A percentile compares a stretch with the other conserved stretches of the same genome.
Evolutionary conservation across 2,329 filamentous ascomycete genomes (phyloP).

Genomic region (Cordyceps fumosorosea): DNA sequence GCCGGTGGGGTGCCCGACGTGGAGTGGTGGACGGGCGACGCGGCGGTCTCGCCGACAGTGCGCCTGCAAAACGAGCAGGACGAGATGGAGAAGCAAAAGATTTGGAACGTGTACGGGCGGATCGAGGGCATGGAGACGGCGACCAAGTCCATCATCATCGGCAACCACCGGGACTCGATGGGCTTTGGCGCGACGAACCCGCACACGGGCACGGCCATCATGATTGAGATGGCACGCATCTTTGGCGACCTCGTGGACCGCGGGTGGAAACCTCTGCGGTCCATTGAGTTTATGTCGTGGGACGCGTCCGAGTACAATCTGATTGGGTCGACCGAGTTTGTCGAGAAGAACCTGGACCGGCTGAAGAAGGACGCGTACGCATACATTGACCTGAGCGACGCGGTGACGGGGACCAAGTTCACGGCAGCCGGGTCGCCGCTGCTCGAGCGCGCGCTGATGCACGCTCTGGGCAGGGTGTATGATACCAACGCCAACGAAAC

Average conservation of each 20-base stretch:
- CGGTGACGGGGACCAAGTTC: constrained; percentile 69
- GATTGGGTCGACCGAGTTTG: constrained; percentile 89
- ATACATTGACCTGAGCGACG: constrained; percentile 87
- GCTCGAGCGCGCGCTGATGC: constrained; percentile 64
- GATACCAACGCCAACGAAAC: constrained; percentile 69
- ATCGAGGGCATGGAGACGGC: constrained; percentile 79
- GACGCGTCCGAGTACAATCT: constrained; percentile 90
- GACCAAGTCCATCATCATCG: constrained; percentile 79
- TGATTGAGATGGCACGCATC: constrained; percentile 81
- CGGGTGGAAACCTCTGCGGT: constrained; percentile 88
- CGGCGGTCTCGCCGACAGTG: constrained; percentile 64
- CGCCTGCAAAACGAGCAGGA: constrained; percentile 83
- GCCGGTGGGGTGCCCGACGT: constrained; percentile 69
- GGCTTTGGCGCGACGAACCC: constrained; percentile 82
- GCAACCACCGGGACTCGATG: constrained; percentile 91
- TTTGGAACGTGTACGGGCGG: constrained; percentile 86
- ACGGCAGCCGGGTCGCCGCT: constrained; percentile 74
- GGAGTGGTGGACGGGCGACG: constrained; percentile 80
- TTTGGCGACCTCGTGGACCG: constrained; percentile 70
- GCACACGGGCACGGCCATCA: constrained; percentile 80
- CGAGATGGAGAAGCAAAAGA: constrained; percentile 71
- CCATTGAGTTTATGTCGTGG: constrained; percentile 96
- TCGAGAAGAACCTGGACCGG: constrained; percentile 72
- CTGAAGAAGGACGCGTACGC: constrained; percentile 71
- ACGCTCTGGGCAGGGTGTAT: constrained; percentile 65